Evolutionary conservation across 495 filamentous ascomycete genomes (phyloP), one percentile per base, ranked within the genome.

Genomic region (Chaetomidium leptoderma): DNA sequence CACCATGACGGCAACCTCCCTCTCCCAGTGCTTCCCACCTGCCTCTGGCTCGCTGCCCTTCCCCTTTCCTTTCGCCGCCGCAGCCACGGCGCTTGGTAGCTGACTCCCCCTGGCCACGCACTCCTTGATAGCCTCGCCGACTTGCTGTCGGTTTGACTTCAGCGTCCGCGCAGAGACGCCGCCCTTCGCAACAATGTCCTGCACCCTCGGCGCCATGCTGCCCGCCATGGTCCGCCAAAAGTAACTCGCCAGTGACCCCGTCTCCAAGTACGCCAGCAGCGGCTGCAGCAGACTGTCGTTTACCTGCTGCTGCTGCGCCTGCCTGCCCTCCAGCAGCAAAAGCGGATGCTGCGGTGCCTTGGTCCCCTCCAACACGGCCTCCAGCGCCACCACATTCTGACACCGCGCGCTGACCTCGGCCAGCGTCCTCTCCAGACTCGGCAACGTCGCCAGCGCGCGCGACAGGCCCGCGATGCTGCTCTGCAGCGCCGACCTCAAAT

Each of bases 1-100:
- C 51, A 95, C 88, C 91, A 98, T 96, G 33, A 98, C 92, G 6
- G 92, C 92, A 27, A 92, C 87, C 73, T 97, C 93, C 54, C 92
- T 82, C 66, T 97, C 95, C 86, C 90, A 96, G 2, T 55, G 37
- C 23, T 60, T 61, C 17, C 32, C 40, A 3, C 30, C 55, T 42
- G 77, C 64, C 6, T 59, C 62, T 2, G 19, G 36, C 24, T 57
- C 62, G 51, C 77, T 65, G 4, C 57, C 80, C 37, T 80, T 77
- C 53, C 60, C 61, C 65, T 75, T 74, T 65, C 74, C 69, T 55
- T 77, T 75, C 0, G 50, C 57, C 1, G 66, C 57, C 17, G 65
- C 68, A 19, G 76, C 60, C 24, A 74, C 70, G 0, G 74, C 67
- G 56, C 76, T 73, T 9, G 89, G 77, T 46, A 73, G 57, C 48